Evolutionary conservation across 2,329 filamentous ascomycete genomes (phyloP), one percentile per base, ranked within the genome.

Genomic region (Pseudogymnoascus verrucosus): DNA sequence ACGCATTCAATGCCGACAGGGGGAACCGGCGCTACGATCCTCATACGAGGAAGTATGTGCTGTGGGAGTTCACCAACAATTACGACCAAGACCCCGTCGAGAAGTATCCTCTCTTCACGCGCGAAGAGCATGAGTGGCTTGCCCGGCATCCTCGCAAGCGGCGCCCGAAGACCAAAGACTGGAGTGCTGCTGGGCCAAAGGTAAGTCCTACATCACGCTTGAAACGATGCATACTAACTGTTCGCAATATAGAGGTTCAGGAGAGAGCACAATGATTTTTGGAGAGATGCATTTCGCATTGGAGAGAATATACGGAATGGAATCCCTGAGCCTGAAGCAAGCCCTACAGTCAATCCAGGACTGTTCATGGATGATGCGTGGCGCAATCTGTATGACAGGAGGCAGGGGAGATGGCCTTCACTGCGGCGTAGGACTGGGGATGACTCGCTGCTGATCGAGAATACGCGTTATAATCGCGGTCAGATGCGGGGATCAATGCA

Each of bases 1-100:
- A 16, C 3, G n/a, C 40, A 12, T 63, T 21, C 8, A 34, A 11
- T 62, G 63, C 40, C 60, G 68, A 42, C 66, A 69, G 65, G 65
- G 66, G 63, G 19, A 60, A 34, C 11, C 37, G 62, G 31, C 62
- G 72, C 64, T 73, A 73, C 19, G 71, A 73, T 57, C 72, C 72
- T 2, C 8, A 70, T 19, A 64, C 69, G 0, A 61, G 72, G 16
- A 67, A 63, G 64, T 73, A 73, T 44, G 64, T 61, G 8, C 47
- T 68, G 16, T 73, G 72, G 72, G 67, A 69, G 11, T 62, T 64
- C 6, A 39, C 67, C 40, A 63, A 54, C 12, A 39, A 57, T 4
- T 63, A 62, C 0, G 21, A 66, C 7, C 26, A 66, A 19, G 64
- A 44, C 5, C 36, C 34, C 14, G 12, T 40, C 8, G 51, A 61